Evolutionary conservation across 306 rosid genomes (phyloP).

Genomic region (Dryas alaskensis): DNA sequence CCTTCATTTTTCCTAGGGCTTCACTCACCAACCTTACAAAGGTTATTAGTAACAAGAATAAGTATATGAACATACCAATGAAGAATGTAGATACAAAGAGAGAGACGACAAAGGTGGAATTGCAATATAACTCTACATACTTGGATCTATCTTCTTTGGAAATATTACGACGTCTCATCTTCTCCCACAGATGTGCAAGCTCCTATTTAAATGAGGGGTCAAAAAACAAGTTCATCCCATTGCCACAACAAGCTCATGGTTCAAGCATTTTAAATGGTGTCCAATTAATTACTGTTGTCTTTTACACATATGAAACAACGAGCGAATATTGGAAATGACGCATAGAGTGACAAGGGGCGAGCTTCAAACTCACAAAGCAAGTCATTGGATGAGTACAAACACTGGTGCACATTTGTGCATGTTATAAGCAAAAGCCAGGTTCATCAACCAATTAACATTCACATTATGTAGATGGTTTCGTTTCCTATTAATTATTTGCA

Average conservation of each 20-base stretch:
- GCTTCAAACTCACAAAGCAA: neutral
- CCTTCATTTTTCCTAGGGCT: conserved; percentile 88
- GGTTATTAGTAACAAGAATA: neutral
- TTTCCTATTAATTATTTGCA: neutral
- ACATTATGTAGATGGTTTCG: neutral
- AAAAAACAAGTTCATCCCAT: conserved; percentile 17
- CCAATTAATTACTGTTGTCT: neutral
- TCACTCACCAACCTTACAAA: conserved; percentile 63
- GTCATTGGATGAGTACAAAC: neutral
- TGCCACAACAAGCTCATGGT: neutral
- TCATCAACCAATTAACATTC: neutral
- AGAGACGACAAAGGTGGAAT: neutral
- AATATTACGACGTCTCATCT: conserved; percentile 79
- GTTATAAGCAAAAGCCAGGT: neutral
- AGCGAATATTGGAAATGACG: neutral
- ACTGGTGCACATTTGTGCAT: neutral
- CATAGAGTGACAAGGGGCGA: neutral
- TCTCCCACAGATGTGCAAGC: conserved; percentile 87
- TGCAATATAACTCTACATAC: conserved; percentile 38
- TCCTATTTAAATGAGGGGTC: conserved; percentile 44
- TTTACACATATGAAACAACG: neutral
- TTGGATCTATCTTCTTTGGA: conserved; percentile 76
- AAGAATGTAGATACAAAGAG: neutral
- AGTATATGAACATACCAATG: neutral
- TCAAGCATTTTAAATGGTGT: neutral